Evolutionary conservation across 78 protist genomes (phyloP).

Genomic region (slime mould (Dictyostelium discoideum)): DNA sequence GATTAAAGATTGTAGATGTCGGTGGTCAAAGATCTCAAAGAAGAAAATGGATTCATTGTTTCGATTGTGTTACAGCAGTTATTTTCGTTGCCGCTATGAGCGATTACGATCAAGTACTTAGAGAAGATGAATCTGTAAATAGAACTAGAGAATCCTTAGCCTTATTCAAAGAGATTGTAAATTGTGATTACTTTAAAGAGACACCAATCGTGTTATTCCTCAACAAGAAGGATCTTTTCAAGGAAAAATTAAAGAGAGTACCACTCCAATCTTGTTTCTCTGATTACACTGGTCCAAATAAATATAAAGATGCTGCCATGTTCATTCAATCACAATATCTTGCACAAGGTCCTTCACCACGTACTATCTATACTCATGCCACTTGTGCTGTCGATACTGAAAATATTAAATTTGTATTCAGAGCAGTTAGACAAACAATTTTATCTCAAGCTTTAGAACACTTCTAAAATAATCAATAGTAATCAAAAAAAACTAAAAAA

Average conservation of each 20-base stretch:
- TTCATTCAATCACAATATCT: conserved; percentile 82
- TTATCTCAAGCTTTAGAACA: conserved; percentile 77
- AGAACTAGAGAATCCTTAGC: conserved; percentile 83
- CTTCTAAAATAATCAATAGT: not conserved
- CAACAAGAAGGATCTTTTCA: conserved; percentile 92
- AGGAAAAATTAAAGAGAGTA: conserved; percentile 86
- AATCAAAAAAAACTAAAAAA: not conserved
- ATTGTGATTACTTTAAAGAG: conserved; percentile 85
- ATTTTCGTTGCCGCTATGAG: conserved; percentile 85
- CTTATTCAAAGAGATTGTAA: conserved; percentile 86
- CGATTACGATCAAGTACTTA: conserved; percentile 84
- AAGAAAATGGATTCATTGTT: conserved; percentile 92
- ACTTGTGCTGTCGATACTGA: conserved; percentile 92
- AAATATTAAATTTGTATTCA: conserved; percentile 85
- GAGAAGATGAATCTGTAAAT: conserved; percentile 88
- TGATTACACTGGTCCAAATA: conserved; percentile 83
- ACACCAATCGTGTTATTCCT: conserved; percentile 85
- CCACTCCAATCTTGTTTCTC: conserved; percentile 87
- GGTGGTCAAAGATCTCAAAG: conserved; percentile 95
- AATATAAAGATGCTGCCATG: conserved; percentile 72
- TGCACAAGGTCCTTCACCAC: conserved; percentile 75
- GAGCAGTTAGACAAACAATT: conserved; percentile 83
- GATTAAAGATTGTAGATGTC: conserved; percentile 90
- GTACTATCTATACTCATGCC: conserved; percentile 78
- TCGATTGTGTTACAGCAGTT: conserved; percentile 91